Conservation (phyloP, 2,329 filamentous ascomycete genomes). For the Colletotrichum trifolii region DNA sequence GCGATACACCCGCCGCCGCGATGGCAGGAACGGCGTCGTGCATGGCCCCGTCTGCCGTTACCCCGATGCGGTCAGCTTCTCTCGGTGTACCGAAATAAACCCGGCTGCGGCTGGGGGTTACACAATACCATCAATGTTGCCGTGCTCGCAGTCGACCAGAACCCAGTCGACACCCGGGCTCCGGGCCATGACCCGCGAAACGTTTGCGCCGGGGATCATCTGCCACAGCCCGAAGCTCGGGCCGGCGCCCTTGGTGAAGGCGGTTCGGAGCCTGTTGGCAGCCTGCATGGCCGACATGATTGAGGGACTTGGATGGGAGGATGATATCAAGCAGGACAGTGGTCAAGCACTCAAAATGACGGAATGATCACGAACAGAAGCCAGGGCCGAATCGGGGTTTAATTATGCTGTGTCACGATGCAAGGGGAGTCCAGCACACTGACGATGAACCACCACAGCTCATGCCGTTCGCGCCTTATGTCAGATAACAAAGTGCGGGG, state of each 20-base stretch:
- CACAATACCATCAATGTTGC: conserved; percentile 62
- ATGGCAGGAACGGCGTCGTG: conserved; percentile 65
- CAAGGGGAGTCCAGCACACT: background rate
- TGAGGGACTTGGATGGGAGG: background rate
- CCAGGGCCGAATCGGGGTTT: background rate
- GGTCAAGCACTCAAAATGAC: no score
- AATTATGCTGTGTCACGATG: conserved; percentile 2
- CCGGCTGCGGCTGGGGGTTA: background rate
- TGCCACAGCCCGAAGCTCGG: conserved; percentile 71
- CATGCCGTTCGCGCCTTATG: conserved; percentile 13
- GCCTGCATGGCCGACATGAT: conserved; percentile 50
- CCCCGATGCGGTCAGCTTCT: background rate
- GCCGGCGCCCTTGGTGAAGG: conserved; percentile 58
- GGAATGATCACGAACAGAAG: no score
- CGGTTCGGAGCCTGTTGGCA: conserved; percentile 60
- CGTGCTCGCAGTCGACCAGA: conserved; percentile 67
- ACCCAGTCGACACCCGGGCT: conserved; percentile 74
- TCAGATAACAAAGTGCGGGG: conserved; percentile 11
- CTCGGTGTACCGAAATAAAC: background rate
- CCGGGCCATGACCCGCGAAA: conserved; percentile 69
- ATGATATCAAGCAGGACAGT: background rate
- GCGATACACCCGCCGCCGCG: conserved; percentile 56
- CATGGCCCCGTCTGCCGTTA: conserved; percentile 57
- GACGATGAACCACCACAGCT: background rate
- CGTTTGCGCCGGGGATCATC: conserved; percentile 70